Percentiles rank a stretch among this genome's conserved stretches.
phyloP scores from a whole-genome alignment of 2,329 filamentous ascomycete genomes.

The Triangularia verruculosa region DNA sequence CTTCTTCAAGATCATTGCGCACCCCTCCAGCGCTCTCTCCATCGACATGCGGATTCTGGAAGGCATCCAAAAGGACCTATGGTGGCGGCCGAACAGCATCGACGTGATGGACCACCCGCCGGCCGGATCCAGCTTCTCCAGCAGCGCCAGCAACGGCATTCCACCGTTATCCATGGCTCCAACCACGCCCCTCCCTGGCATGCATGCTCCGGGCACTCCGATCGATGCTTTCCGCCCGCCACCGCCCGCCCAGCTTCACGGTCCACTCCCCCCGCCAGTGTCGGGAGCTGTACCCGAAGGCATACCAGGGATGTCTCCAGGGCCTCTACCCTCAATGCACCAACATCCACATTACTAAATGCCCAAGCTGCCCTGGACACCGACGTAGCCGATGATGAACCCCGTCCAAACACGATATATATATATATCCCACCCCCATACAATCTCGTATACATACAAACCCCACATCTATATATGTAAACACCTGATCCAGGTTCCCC shows the following conservation, averaged over 20 bases:
- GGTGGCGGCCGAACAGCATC: slow-evolving; percentile 15
- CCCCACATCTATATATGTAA: neutral
- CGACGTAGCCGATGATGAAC: neutral
- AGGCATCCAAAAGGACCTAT: slow-evolving; percentile 47
- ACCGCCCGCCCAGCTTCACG: neutral
- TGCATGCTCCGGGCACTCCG: neutral
- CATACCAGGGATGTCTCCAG: neutral
- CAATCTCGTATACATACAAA: neutral
- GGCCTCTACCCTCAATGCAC: slow-evolving; percentile 15
- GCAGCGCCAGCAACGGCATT: slow-evolving; percentile 18
- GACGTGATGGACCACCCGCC: slow-evolving; percentile 18
- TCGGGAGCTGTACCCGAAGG: neutral
- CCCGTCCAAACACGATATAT: neutral
- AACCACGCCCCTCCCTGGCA: neutral
- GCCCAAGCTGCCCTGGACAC: neutral
- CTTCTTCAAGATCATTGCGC: slow-evolving; percentile 68
- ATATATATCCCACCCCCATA: neutral
- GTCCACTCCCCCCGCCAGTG: neutral
- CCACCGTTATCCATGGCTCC: neutral
- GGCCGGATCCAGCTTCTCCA: slow-evolving; percentile 27
- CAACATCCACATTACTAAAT: slow-evolving; percentile 5
- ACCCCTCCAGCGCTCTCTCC: slow-evolving; percentile 70
- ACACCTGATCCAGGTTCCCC: neutral
- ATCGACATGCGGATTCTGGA: slow-evolving; percentile 73
- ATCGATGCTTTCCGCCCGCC: neutral